These are phyloP conservation scores for Meira nashicola DNA, from an alignment of 1,284 basidiomycete genomes.

Conservation along the genomic window DNA sequence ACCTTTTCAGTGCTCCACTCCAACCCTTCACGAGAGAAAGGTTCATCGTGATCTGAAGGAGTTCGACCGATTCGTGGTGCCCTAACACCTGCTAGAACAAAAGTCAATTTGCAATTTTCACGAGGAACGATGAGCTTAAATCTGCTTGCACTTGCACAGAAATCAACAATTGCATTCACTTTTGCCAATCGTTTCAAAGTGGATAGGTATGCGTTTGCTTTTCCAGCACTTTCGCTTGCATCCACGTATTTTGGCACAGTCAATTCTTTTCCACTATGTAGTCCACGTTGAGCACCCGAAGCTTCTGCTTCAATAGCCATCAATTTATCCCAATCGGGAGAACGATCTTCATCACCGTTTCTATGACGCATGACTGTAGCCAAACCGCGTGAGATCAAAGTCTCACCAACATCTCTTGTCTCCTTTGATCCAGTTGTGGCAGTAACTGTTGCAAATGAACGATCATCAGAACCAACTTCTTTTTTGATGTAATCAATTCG, in stretches of 20 bases:
- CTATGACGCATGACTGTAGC: slow-evolving; percentile 85
- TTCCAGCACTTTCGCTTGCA: slow-evolving; percentile 60
- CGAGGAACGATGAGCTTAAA: slow-evolving; percentile 44
- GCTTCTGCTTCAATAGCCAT: slow-evolving; percentile 86
- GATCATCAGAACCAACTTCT: slow-evolving; percentile 42
- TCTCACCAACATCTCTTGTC: slow-evolving; percentile 71
- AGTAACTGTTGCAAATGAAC: slow-evolving; percentile 39
- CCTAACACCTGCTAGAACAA: slow-evolving; percentile 53
- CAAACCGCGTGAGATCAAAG: slow-evolving; percentile 85
- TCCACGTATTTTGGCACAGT: slow-evolving; percentile 68
- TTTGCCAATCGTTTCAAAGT: slow-evolving; percentile 84
- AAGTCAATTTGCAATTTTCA: slow-evolving; percentile 39
- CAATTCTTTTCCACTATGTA: slow-evolving; percentile 88
- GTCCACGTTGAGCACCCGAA: slow-evolving; percentile 70
- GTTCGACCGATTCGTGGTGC: slow-evolving; percentile 58
- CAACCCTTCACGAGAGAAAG: slow-evolving; percentile 75
- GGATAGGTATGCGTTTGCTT: slow-evolving; percentile 64
- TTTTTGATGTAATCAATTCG: slow-evolving; percentile 49
- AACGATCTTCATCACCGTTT: slow-evolving; percentile 87
- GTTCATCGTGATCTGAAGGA: slow-evolving; percentile 78
- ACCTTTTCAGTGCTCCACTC: slow-evolving; percentile 74
- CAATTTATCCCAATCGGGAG: slow-evolving; percentile 86
- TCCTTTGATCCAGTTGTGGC: slow-evolving; percentile 31
- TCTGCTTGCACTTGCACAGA: slow-evolving; percentile 62
- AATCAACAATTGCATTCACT: slow-evolving; percentile 82